phyloP scores from a whole-genome alignment of 2,329 filamentous ascomycete genomes.

The Apiospora marii region DNA sequence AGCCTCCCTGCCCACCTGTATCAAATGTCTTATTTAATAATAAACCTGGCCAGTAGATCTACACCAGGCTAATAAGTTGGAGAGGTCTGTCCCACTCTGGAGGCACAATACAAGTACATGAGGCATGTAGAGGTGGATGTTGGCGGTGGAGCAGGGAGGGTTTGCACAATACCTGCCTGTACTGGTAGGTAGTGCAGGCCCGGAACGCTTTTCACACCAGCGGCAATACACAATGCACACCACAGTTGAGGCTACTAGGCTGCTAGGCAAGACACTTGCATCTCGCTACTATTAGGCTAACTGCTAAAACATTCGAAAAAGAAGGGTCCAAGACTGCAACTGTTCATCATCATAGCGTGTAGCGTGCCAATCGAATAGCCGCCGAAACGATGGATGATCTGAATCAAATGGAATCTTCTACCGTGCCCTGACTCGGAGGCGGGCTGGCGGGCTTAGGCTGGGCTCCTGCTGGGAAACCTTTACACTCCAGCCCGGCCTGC shows the following conservation, averaged over 20 bases:
- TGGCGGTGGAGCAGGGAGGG: constrained; percentile 11
- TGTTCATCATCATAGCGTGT: constrained; percentile 9
- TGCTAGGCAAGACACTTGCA: constrained; percentile 21
- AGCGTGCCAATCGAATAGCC: background rate
- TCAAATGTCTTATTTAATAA: constrained; percentile 22
- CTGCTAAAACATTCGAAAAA: constrained; percentile 7
- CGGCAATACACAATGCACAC: background rate
- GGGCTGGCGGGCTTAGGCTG: background rate
- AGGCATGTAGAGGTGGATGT: background rate
- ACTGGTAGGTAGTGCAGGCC: background rate
- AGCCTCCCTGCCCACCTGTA: constrained; percentile 4
- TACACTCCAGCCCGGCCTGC: constrained; percentile 6
- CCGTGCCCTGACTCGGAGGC: background rate
- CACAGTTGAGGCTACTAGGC: background rate
- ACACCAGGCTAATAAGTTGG: constrained; percentile 19
- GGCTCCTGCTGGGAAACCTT: background rate
- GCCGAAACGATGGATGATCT: background rate
- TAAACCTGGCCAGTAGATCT: constrained; percentile 20
- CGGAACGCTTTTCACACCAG: background rate
- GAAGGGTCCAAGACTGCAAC: constrained; percentile 16
- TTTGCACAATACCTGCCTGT: background rate
- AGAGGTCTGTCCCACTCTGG: constrained; percentile 7
- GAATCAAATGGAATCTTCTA: constrained; percentile 21
- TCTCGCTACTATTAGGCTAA: background rate
- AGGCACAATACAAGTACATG: background rate